These are phyloP conservation scores for Skeletonema costatum DNA, from an alignment of 108 stramenopile genomes.

Conservation along the genomic window DNA sequence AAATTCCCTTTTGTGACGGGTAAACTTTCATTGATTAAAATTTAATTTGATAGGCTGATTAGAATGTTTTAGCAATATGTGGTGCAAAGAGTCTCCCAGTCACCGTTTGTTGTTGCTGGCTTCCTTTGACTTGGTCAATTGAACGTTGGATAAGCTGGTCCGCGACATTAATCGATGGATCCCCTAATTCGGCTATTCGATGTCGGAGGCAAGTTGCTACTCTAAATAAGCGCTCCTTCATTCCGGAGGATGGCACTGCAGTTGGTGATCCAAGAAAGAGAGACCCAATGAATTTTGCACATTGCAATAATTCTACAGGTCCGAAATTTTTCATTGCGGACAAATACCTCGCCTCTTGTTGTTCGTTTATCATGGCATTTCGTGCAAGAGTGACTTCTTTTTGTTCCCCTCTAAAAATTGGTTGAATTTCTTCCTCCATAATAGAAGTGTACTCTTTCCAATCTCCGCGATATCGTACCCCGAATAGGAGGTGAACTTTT, in stretches of 20 bases:
- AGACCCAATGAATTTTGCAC: background rate
- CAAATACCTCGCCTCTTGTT: constrained; percentile 15
- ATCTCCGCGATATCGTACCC: constrained; percentile 39
- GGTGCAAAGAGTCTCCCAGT: too few species aligned
- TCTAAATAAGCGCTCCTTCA: background rate
- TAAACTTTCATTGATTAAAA: too few species aligned
- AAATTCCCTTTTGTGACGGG: too few species aligned
- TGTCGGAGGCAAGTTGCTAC: background rate
- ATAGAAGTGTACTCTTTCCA: constrained; percentile 33
- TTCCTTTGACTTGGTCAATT: background rate
- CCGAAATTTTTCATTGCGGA: constrained; percentile 19
- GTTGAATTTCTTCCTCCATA: constrained; percentile 16
- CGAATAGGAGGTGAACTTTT: constrained; percentile 44
- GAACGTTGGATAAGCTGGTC: background rate
- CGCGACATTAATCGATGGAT: background rate
- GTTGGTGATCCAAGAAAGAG: background rate
- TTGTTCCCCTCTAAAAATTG: constrained; percentile 32
- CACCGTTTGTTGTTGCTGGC: background rate
- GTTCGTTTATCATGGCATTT: background rate
- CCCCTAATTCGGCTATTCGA: background rate
- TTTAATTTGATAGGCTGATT: too few species aligned
- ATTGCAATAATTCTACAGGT: background rate
- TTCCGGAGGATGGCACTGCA: background rate
- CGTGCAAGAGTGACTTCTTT: constrained; percentile 18
- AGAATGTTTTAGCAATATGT: too few species aligned